Evolutionary conservation across 2,329 filamentous ascomycete species (phyloP).

Genomic region (Alternaria longipes): DNA sequence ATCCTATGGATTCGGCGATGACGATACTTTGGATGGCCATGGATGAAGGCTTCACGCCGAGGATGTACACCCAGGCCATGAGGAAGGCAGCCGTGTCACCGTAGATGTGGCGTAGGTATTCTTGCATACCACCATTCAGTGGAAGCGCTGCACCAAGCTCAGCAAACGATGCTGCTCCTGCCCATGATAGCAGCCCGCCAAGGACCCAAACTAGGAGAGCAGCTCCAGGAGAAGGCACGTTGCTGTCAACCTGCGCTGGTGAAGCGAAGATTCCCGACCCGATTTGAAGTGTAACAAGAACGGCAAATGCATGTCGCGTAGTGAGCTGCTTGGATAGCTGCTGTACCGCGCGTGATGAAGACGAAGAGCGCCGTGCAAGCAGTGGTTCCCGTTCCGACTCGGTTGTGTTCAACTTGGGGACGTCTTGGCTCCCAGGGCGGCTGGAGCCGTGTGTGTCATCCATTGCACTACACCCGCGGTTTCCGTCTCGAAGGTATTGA

Average conservation of each 20-base stretch:
- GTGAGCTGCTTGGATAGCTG: constrained; percentile 41
- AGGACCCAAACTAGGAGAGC: constrained; percentile 69
- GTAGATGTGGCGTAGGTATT: constrained; percentile 68
- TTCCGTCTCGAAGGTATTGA: neutral
- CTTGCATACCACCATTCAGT: constrained; percentile 70
- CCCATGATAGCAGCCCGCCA: constrained; percentile 70
- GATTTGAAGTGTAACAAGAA: constrained; percentile 71
- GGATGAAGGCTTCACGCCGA: constrained; percentile 71
- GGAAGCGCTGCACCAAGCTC: constrained; percentile 71
- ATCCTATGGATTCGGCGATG: constrained; percentile 61
- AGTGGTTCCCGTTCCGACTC: constrained; percentile 44
- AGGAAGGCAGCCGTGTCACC: constrained; percentile 70
- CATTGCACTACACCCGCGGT: neutral
- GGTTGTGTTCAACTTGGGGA: constrained; percentile 22
- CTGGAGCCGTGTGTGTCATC: neutral
- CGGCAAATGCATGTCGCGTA: constrained; percentile 61
- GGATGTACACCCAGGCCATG: constrained; percentile 72
- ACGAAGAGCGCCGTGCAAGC: constrained; percentile 29
- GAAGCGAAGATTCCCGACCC: constrained; percentile 73
- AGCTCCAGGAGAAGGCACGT: constrained; percentile 68
- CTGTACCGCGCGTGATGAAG: constrained; percentile 21
- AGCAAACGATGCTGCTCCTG: constrained; percentile 68
- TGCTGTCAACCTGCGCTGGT: constrained; percentile 69
- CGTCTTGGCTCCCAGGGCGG: constrained; percentile 9
- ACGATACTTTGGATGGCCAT: constrained; percentile 71